A percentile compares a stretch with the other conserved stretches of the same genome.
Conservation (phyloP, 805 yeast species). For the Cyberlindnera samutprakarnensis region DNA sequence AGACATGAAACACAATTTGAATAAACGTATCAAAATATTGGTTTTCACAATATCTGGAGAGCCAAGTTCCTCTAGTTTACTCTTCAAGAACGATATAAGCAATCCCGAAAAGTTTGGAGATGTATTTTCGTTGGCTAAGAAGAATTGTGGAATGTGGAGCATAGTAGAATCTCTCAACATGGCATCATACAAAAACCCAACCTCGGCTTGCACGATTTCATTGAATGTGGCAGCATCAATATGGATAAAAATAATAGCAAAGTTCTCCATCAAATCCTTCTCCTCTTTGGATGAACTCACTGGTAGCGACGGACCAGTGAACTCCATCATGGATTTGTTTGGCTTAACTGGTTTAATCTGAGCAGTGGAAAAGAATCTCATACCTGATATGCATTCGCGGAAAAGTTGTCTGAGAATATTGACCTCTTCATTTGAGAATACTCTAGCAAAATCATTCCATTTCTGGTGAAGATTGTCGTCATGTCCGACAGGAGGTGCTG, state of each 20-base stretch:
- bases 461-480: constrained; percentile 41
- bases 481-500: constrained; percentile 51
- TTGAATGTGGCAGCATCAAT: constrained; percentile 94
- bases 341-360: constrained; percentile 21
- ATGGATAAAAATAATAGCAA: constrained; percentile 89
- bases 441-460: constrained; percentile 84
- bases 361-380: constrained; percentile 59
- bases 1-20: constrained; percentile 92
- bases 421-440: constrained; percentile 79
- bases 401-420: constrained; percentile 68
- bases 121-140: constrained; percentile 89
- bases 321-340: constrained; percentile 21
- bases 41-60: constrained; percentile 70
- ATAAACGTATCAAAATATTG: constrained; percentile 74
- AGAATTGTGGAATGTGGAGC: constrained; percentile 87
- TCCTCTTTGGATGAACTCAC: constrained; percentile 88
- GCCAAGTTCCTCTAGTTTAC: constrained; percentile 72
- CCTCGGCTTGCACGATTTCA: constrained; percentile 78
- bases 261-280: constrained; percentile 90
- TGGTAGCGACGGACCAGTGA: constrained; percentile 76
- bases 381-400: constrained; percentile 77
- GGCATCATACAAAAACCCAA: constrained; percentile 68
- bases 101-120: constrained; percentile 88
- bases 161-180: constrained; percentile 80
- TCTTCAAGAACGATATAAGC: constrained; percentile 65